These are phyloP conservation scores for Tylopilus sp. DNA, from an alignment of 768 basidiomycete genomes.

Conservation along the genomic window DNA sequence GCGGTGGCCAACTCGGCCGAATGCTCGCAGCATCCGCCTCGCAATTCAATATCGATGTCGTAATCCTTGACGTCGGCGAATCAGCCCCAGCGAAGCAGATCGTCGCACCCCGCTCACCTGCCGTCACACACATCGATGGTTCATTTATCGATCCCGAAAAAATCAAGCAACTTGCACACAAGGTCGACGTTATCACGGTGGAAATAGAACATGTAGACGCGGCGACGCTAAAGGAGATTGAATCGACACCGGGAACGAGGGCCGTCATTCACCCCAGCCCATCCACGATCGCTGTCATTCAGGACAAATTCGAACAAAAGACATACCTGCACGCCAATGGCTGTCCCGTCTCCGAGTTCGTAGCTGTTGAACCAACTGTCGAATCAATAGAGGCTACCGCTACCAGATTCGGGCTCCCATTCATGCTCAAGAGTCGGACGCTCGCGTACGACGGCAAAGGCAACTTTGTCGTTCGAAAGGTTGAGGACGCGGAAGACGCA, in stretches of 20 bases:
- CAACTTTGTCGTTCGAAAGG: slow-evolving; percentile 70
- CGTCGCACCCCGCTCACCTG: slow-evolving; percentile 48
- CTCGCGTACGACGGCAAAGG: slow-evolving; percentile 96
- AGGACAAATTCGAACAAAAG: slow-evolving; percentile 71
- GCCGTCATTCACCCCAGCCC: slow-evolving; percentile 71
- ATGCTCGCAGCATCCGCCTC: slow-evolving; percentile 94
- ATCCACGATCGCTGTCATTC: slow-evolving; percentile 78
- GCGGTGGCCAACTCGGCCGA: slow-evolving; percentile 95
- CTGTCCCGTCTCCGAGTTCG: slow-evolving; percentile 57
- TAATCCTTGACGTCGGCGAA: slow-evolving; percentile 84
- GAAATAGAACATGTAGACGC: slow-evolving; percentile 97
- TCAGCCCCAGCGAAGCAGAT: slow-evolving; percentile 88
- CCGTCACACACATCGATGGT: slow-evolving; percentile 74
- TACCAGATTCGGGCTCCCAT: slow-evolving; percentile 67
- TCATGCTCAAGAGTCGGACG: slow-evolving; percentile 96
- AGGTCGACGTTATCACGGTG: slow-evolving; percentile 86
- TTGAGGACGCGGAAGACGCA: slow-evolving; percentile 49
- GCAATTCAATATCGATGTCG: slow-evolving; percentile 75
- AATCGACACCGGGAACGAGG: slow-evolving; percentile 24
- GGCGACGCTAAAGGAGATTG: slow-evolving; percentile 53
- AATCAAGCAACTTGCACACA: slow-evolving; percentile 73
- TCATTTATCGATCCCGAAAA: slow-evolving; percentile 78
- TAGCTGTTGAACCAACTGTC: slow-evolving; percentile 51
- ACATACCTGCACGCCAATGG: slow-evolving; percentile 47
- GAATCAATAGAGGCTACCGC: slow-evolving; percentile 53